Conservation (phyloP, 106 monocot genomes). For the Allium sativum region DNA sequence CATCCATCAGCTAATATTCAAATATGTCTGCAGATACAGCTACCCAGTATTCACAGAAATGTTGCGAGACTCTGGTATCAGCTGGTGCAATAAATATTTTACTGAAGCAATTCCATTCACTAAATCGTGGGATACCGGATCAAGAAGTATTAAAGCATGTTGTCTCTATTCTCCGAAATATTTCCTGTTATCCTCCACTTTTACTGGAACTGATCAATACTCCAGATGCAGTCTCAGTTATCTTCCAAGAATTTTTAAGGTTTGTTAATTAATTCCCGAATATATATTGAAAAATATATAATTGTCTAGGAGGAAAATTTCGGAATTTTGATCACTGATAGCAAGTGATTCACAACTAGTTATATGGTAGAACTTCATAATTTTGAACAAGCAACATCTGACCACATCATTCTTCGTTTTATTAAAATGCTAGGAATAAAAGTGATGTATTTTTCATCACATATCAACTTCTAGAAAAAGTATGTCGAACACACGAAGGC, state of each 20-base stretch:
- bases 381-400: too few relatives aligned
- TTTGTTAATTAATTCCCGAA: slow-evolving; percentile 2
- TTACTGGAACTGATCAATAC: slow-evolving; percentile 17
- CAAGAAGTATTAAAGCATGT: slow-evolving; percentile 48
- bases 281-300: too few relatives aligned
- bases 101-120: slow-evolving; percentile 32
- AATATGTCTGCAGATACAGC: slow-evolving; percentile 25
- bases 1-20: too few relatives aligned
- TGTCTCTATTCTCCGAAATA: slow-evolving; percentile 38
- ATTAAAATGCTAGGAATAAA: slow-evolving; percentile 30
- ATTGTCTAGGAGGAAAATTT: too few relatives aligned
- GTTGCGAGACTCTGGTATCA: slow-evolving; percentile 36
- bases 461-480: slow-evolving; percentile 32
- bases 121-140: slow-evolving; percentile 48
- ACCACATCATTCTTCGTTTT: too few relatives aligned
- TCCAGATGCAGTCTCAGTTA: slow-evolving; percentile 20
- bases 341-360: too few relatives aligned
- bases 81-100: slow-evolving; percentile 45
- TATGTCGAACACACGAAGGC: slow-evolving; percentile 22
- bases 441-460: slow-evolving; percentile 36
- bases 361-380: too few relatives aligned
- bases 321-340: too few relatives aligned
- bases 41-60: slow-evolving; percentile 33
- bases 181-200: slow-evolving; percentile 20
- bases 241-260: slow-evolving; percentile 51